phyloP scores from a whole-genome alignment of 352 stramenopile genomes.

The Globisporangium megalacanthum region DNA sequence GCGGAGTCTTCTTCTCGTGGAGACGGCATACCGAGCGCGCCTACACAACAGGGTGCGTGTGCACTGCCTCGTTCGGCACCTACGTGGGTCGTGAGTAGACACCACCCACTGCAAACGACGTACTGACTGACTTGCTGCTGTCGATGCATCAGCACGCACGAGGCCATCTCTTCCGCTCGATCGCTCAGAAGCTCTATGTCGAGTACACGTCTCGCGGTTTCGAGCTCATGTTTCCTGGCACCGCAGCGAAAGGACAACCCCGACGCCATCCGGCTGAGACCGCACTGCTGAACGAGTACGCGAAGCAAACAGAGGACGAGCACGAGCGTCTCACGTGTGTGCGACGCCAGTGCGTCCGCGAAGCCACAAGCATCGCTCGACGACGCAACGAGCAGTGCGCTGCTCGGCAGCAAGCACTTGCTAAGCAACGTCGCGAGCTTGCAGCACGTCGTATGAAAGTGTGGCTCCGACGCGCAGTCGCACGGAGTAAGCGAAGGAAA shows the following conservation, averaged over 20 bases:
- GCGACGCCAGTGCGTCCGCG: conserved; percentile 14
- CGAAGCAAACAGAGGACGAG: conserved; percentile 12
- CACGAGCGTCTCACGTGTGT: not conserved
- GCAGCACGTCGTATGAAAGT: conserved; percentile 22
- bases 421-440: conserved; percentile 15
- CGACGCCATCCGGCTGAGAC: conserved; percentile 25
- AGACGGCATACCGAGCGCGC: conserved; percentile 13
- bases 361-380: conserved; percentile 12
- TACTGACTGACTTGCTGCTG: not conserved
- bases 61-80: not conserved
- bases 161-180: conserved; percentile 12
- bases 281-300: conserved; percentile 9
- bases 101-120: not conserved
- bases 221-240: conserved; percentile 33
- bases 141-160: not conserved
- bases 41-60: conserved; percentile 12
- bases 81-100: too few relatives aligned
- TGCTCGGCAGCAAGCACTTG: conserved; percentile 1
- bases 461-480: conserved; percentile 7
- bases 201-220: conserved; percentile 40
- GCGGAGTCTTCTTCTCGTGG: conserved; percentile 9
- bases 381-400: conserved; percentile 22
- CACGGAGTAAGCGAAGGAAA: conserved; percentile 7
- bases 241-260: conserved; percentile 20
- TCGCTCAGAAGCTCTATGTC: conserved; percentile 35